A percentile compares a stretch with the other conserved stretches of the same genome.
phyloP scores from a whole-genome alignment of 345 rosid species.

The Eucalyptus lansdowneana region DNA sequence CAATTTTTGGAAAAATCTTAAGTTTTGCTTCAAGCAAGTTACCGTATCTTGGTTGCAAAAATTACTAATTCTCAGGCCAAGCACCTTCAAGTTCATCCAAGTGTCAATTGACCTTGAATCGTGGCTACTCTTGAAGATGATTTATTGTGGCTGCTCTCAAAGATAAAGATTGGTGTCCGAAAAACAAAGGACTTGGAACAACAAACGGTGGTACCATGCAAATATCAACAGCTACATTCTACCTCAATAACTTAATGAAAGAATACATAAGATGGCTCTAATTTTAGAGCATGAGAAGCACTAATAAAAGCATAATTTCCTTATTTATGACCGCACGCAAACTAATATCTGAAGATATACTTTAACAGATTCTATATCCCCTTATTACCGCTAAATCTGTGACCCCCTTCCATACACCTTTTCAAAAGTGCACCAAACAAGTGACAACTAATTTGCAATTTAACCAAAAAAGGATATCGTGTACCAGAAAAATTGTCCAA shows the following conservation, averaged over 20 bases:
- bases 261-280: not conserved
- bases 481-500: not conserved
- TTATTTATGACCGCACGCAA: not conserved
- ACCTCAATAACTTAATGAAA: not conserved
- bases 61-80: not conserved
- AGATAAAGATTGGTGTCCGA: not conserved
- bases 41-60: not conserved
- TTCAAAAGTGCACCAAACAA: not conserved
- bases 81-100: not conserved
- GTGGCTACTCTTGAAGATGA: not conserved
- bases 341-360: not conserved
- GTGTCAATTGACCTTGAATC: not conserved
- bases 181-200: not conserved
- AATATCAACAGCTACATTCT: not conserved
- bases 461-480: not conserved
- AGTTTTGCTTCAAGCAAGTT: not conserved
- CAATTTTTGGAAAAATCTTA: not conserved
- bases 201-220: not conserved
- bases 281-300: not conserved
- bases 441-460: not conserved
- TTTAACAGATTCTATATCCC: not conserved
- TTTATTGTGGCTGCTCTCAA: not conserved
- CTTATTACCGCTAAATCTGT: not conserved
- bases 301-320: not conserved
- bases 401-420: not conserved